These are phyloP conservation scores for Nitzschia sp. DNA, from an alignment of 108 stramenopile genomes.

Conservation along the genomic window DNA sequence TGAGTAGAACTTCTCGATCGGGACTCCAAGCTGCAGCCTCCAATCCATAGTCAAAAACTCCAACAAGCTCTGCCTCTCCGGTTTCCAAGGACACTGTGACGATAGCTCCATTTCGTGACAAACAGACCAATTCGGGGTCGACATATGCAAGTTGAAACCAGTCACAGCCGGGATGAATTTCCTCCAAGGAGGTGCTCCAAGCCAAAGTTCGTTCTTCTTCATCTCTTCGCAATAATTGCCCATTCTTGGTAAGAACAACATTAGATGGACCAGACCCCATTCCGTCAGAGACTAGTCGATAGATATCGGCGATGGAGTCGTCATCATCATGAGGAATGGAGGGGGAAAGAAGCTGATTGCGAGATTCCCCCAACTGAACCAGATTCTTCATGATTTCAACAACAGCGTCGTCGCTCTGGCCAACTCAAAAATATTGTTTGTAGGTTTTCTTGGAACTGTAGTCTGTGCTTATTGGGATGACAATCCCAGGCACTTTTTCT, in stretches of 20 bases:
- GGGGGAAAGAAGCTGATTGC: slow-evolving; percentile 8
- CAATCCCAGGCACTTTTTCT: no score
- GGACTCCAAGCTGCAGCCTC: slow-evolving; percentile 78
- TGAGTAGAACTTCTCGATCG: slow-evolving; percentile 74
- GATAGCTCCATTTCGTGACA: slow-evolving; percentile 52
- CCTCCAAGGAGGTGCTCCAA: slow-evolving; percentile 33
- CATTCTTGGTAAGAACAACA: slow-evolving; percentile 29
- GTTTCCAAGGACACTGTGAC: slow-evolving; percentile 44
- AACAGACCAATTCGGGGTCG: slow-evolving; percentile 47
- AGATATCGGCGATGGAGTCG: slow-evolving; percentile 19
- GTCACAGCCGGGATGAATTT: slow-evolving; percentile 22
- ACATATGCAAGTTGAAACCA: slow-evolving; percentile 49
- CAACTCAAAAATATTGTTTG: no score
- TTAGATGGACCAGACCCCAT: slow-evolving; percentile 12
- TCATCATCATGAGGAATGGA: slow-evolving; percentile 1
- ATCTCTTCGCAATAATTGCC: slow-evolving; percentile 10
- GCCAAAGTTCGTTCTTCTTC: slow-evolving; percentile 1
- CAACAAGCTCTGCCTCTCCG: slow-evolving; percentile 71
- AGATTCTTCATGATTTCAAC: slow-evolving; percentile 43
- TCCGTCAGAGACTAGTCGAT: slow-evolving; percentile 12
- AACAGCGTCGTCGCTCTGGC: no score
- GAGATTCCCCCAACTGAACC: slow-evolving; percentile 33
- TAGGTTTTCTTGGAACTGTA: no score
- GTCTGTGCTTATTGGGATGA: no score
- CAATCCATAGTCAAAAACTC: slow-evolving; percentile 80